A percentile compares a stretch with the other conserved stretches of the same genome.
These are phyloP conservation scores for Cardamine resedifolia DNA, from an alignment of 345 rosid genomes.

Conservation along the genomic window DNA sequence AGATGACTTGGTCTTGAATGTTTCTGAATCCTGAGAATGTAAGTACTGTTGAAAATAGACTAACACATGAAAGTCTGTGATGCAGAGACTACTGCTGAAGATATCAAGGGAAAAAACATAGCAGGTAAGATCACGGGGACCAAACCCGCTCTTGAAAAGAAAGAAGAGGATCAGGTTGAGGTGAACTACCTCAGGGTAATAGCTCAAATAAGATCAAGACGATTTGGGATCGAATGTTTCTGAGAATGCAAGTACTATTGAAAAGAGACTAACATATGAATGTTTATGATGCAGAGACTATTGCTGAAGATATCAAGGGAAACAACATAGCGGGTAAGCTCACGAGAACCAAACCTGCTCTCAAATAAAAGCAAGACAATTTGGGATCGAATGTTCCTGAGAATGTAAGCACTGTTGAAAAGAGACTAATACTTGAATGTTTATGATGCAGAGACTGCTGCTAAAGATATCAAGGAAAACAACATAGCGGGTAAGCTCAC, in stretches of 20 bases:
- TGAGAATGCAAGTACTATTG: background rate
- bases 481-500: background rate
- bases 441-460: background rate
- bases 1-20: conserved; percentile 5
- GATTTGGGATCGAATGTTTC: background rate
- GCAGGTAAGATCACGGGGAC: background rate
- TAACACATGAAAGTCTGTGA: background rate
- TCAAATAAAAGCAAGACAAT: background rate
- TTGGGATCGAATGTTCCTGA: background rate
- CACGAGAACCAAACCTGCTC: background rate
- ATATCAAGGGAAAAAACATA: background rate
- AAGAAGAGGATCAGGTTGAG: too few relatives aligned
- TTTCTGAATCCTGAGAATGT: background rate
- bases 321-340: background rate
- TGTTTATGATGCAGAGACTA: conserved; percentile 4
- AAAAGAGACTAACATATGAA: background rate
- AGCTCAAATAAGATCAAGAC: too few relatives aligned
- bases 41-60: background rate
- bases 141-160: background rate
- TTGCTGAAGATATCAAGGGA: background rate
- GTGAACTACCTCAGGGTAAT: too few relatives aligned
- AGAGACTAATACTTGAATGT: background rate
- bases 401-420: background rate
- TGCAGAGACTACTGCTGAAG: background rate
- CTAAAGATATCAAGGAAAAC: background rate